Base-by-base conservation (phyloP, 2,329 filamentous ascomycete species). In the Decorospora gaudefroyi region DNA sequence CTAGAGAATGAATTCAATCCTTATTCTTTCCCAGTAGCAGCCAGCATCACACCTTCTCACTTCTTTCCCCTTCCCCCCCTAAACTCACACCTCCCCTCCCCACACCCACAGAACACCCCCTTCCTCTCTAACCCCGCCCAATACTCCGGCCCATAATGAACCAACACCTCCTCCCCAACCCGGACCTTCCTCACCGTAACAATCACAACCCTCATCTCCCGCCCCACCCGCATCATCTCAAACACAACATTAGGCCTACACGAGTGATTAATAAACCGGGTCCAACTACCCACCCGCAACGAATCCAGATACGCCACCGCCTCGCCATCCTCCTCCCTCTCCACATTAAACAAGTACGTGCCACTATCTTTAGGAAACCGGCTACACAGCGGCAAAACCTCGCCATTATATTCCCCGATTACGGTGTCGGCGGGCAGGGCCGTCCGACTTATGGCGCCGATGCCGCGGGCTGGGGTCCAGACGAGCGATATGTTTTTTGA, bases 341-440 rank as follows among this genome's bases (percentile, higher is more conserved):
- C 8, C 31, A 12, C 19, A 16, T 12, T 22, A n/a, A n/a, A n/a
- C n/a, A n/a, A n/a, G n/a, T n/a, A n/a, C n/a, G n/a, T n/a, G n/a
- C n/a, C n/a, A n/a, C n/a, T n/a, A n/a, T n/a, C n/a, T n/a, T n/a
- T n/a, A n/a, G n/a, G n/a, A n/a, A n/a, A n/a, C n/a, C n/a, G n/a
- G n/a, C n/a, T n/a, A n/a, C n/a, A n/a, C n/a, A n/a, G n/a, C n/a
- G n/a, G n/a, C n/a, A n/a, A n/a, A n/a, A 21, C 5, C 1, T 45
- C 39, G 5, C 17, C 48, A 1, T 32, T 3, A 10, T 51, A 48
- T 37, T 51, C 44, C 23, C 44, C 48, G 1, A 51, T 15, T 2
- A 42, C 23, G 3, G 8, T 25, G 11, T 9, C 25, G 1, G 6
- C 10, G 1, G 22, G 9, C 6, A 48, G 21, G 2, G 10, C 2